phyloP scores from a whole-genome alignment of 768 basidiomycete species.

The Calvatia gigantea region DNA sequence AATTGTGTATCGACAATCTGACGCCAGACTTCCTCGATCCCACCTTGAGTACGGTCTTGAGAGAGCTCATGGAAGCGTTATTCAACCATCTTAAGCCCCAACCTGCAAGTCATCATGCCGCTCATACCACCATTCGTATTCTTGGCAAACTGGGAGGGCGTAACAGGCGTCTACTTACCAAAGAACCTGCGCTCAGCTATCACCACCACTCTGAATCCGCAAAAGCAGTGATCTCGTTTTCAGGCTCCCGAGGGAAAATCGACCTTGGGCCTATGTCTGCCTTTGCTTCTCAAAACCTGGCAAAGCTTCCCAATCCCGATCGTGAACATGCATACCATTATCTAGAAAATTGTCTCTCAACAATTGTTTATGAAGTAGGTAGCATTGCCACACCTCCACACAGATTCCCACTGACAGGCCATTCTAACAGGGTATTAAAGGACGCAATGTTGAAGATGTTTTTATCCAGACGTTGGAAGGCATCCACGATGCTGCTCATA shows the following conservation, averaged over 20 bases:
- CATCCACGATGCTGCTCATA: constrained; percentile 70
- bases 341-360: constrained; percentile 67
- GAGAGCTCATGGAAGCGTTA: constrained; percentile 93
- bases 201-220: constrained; percentile 68
- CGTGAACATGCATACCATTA: constrained; percentile 61
- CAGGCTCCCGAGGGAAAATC: constrained; percentile 58
- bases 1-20: constrained; percentile 98
- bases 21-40: constrained; percentile 98
- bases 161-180: constrained; percentile 81
- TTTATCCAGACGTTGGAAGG: constrained; percentile 73
- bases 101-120: constrained; percentile 84
- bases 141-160: constrained; percentile 95
- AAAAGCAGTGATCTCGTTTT: constrained; percentile 70
- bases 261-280: constrained; percentile 62
- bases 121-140: constrained; percentile 94
- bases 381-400: not conserved
- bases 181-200: constrained; percentile 75
- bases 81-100: constrained; percentile 88
- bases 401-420: not conserved
- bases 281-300: constrained; percentile 63
- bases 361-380: constrained; percentile 73
- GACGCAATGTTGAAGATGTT: constrained; percentile 70
- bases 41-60: constrained; percentile 85
- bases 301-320: constrained; percentile 45
- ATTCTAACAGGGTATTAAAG: constrained; percentile 57